These are phyloP conservation scores for Desmodesmus armatus DNA, from an alignment of 139 green algal species.

Conservation along the genomic window DNA sequence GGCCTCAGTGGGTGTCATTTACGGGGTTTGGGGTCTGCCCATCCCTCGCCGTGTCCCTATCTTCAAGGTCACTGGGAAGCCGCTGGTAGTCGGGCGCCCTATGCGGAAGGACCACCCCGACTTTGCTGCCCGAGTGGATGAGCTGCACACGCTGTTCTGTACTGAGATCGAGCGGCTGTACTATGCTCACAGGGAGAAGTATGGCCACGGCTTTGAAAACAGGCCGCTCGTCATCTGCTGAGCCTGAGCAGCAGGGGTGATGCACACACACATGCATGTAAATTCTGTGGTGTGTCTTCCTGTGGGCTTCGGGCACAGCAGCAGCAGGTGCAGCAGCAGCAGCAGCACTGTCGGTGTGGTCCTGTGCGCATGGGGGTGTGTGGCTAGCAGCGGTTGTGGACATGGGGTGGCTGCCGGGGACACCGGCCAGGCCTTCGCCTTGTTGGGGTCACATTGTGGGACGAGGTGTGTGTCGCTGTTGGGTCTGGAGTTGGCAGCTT, in stretches of 20 bases:
- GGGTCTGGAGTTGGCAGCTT: too few relatives aligned
- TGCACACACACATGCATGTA: not conserved
- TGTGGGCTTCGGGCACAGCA: not conserved
- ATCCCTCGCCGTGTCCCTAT: slow-evolving; percentile 45
- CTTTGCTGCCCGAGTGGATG: slow-evolving; percentile 44
- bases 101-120: slow-evolving; percentile 40
- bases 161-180: slow-evolving; percentile 21
- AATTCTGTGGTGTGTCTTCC: not conserved
- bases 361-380: too few relatives aligned
- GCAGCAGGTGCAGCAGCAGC: not conserved
- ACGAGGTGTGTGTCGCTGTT: too few relatives aligned
- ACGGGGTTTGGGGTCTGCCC: slow-evolving; percentile 47
- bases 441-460: too few relatives aligned
- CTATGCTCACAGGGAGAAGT: slow-evolving; percentile 33
- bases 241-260: not conserved
- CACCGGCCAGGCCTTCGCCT: too few relatives aligned
- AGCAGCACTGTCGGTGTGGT: not conserved
- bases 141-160: slow-evolving; percentile 40
- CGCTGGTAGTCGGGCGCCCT: slow-evolving; percentile 8
- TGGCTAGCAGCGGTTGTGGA: too few relatives aligned
- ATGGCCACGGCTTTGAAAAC: slow-evolving; percentile 41
- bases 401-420: too few relatives aligned
- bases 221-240: slow-evolving; percentile 44
- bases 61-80: slow-evolving; percentile 32
- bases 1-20: slow-evolving; percentile 43